Base-by-base conservation (phyloP, 192 early-diverging fungal genomes). In the Coemansia sp. region DNA sequence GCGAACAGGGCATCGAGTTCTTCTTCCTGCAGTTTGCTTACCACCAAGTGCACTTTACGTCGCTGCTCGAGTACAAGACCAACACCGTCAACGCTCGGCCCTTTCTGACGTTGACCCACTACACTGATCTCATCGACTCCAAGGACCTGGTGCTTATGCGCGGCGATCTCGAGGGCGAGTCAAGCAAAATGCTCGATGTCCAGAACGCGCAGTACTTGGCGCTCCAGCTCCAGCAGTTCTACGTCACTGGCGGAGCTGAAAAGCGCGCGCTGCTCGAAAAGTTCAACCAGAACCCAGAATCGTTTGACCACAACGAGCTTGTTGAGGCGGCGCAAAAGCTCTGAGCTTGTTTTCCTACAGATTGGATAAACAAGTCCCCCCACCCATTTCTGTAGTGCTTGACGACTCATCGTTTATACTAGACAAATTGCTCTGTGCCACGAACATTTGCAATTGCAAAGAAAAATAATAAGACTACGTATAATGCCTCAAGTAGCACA, bases 61-160 rank as follows among this genome's bases (percentile, higher is more conserved):
- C 91, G 15, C 69, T 92, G 53, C 72, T 93, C 23, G 93, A 96
- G 84, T 98, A 93, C 87, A 89, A 98, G 76, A 90, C 91, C 15
- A 87, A 92, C 60, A 80, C 84, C 9, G 83, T 84, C 36, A 85
- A 90, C 59, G 91, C 95, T 11, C 85, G 90, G 5, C 91, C 93
- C 19, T 87, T 85, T 60, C 82, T 98, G 50, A 91, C 92, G 22
- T 73, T 98, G 54, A 93, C 92, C 15, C 90, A 95, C 70, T 95
- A 93, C 84, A 89, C 89, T 46, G 95, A 98, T 32, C 79, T 96
- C 50, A 68, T 82, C 17, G 87, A 90, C 6, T 71, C 78, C 71
- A 93, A 95, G 74, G 90, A 84, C 34, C 82, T 98, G 57, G 94
- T 98, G 35, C 84, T 98, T 34, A 96, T 98, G 95, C 76, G 87